Base-by-base conservation (phyloP, 176 grass and related monocot genomes). In the Triticum monococcum region DNA sequence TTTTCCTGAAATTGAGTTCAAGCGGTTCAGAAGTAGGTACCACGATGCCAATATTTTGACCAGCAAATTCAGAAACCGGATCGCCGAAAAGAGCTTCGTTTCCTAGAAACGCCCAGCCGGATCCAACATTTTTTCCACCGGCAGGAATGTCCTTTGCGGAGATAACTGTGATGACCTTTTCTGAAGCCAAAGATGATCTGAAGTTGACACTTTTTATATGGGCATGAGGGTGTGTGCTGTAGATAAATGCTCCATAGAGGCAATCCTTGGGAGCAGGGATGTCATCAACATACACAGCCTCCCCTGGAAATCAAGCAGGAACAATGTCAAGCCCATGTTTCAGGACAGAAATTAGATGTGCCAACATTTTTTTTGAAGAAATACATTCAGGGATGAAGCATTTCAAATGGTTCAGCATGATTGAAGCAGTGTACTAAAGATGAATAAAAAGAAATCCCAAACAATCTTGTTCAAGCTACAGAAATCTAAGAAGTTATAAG, bases 241-340 rank as follows among this genome's bases (percentile, higher is more conserved):
- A 94, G 75, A 97, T 90, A 88, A 97, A 97, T 41, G 95, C 92
- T 67, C 92, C 95, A 84, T 92, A 94, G 33, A 97, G 90, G 68
- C 95, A 97, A 61, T 97, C 92, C 62, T 83, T 92, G 18, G 90
- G 88, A 86, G 95, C 83, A 81, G 95, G 92, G 74, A 97, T 93
- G 72, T 97, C 95, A 86, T 97, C 95, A 59, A 94, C 87, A 3
- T 94, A 97, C 72, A 97, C 90, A 25, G 95, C 95, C 85, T 97
- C 95, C 65, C 95, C 95, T 97, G 81, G n/a, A 25, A 22, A 75
- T 67, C 12, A 82, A 84, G 26, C 30, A 65, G 25, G 14, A 59
- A 20, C 79, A 88, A 82, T 1, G 20, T 87, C 57, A 48, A 67
- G 3, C 80, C 28, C 20, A 63, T 72, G 63, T 64, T 71, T 82